Evolutionary conservation across 2,329 filamentous ascomycete species (phyloP), one percentile per base, ranked within the genome.

Genomic region (Epichloe baconii): DNA sequence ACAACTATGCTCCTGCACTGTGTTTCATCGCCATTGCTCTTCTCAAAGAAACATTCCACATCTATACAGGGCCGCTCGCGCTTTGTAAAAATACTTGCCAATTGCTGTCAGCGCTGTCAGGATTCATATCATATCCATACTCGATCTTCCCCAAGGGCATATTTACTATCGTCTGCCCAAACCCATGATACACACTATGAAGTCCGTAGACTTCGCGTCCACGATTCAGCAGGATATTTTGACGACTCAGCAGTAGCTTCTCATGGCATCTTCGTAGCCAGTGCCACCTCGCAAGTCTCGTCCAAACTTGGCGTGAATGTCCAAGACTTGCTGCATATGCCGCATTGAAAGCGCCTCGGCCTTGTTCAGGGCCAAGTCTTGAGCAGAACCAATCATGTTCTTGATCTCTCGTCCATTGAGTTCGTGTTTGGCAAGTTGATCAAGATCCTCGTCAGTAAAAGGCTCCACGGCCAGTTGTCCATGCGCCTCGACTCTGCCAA

Each of bases 181-280:
- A 31, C 7, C 36, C 36, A n/a, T 38, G 36, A 14, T 38, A 38
- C 36, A n/a, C 14, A n/a, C 12, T 8, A 5, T 3, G 14, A n/a
- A 1, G 36, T 38, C 36, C 36, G 36, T 7, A 14, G 1, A 37
- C 36, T n/a, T 14, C 5, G 36, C 5, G 36, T 37, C 36, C 10
- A 31, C 26, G 8, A 10, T 11, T 8, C 26, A 31, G 26, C 26
- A 4, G 26, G 26, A 31, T 31, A 31, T 10, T 31, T 31, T 31
- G 26, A 43, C 11, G 41, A 12, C 19, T 50, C 66, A 83, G 52
- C 78, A 83, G 59, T 93, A 93, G 61, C 83, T 86, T 57, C 85
- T 76, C 88, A 93, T 91, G 0, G 86, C 87, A 63, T 93, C 88
- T 57, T 86, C 72, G 59, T 88, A 94, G 0, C 88, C 88, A 0